Base-by-base conservation (phyloP, 2,329 filamentous ascomycete species). In the Penicillium brevicompactum region DNA sequence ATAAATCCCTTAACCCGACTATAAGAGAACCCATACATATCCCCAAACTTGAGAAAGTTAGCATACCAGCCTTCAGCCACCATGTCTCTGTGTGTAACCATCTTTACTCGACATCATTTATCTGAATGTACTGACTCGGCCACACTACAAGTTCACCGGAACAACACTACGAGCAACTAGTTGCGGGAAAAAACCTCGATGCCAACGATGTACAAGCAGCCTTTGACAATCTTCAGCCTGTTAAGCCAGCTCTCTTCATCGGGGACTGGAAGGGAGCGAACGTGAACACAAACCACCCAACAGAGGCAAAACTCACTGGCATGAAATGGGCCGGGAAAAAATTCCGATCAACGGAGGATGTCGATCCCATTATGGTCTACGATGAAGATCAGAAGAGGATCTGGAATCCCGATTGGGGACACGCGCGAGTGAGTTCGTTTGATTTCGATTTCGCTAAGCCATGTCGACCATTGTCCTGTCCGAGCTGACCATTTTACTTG, bases 301-400 rank as follows among this genome's bases (percentile, higher is more conserved):
- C 49, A 22, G 51, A 57, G 51, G 32, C 37, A n/a, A 61, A 46
- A 8, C 51, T 59, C 21, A 49, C 30, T 5, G 10, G 14, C 1
- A 53, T 58, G 52, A 51, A 41, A 1, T 59, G 55, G 53, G 55
- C 55, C 18, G 56, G 55, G 10, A 61, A 60, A 47, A 52, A 46
- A 21, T 60, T 61, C 45, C 31, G 51, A 45, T 57, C 57, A 3
- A 57, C 49, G 6, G 53, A 58, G 21, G 51, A 60, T 27, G 53
- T 60, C 9, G 51, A 60, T 46, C 55, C 57, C 0, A 55, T 60
- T 2, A 54, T 60, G 51, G 34, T 52, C 2, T 51, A 55, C 22
- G 55, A 53, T 4, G 53, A 49, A 3, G 32, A 56, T 37, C 53
- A 45, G 0, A 24, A 44, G 18, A n/a, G 57, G 2, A 24, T 34